These are phyloP conservation scores for Suillus fuscotomentosus DNA, from an alignment of 768 basidiomycete genomes.

Conservation along the genomic window DNA sequence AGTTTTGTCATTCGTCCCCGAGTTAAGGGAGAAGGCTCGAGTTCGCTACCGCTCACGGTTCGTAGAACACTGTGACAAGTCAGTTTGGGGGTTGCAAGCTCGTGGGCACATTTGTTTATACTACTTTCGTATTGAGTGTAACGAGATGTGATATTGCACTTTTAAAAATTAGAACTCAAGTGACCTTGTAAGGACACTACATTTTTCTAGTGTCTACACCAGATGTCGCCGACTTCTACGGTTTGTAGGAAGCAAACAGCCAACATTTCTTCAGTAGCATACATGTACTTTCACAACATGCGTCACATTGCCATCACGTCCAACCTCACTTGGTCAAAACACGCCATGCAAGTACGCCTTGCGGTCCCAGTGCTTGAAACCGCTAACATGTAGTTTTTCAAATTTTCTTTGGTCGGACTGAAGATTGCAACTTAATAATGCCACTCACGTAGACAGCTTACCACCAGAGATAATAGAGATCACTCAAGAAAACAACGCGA, in stretches of 20 bases:
- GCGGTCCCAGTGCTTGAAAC: background rate
- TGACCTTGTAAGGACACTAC: background rate
- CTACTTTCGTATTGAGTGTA: background rate
- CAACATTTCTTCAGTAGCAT: background rate
- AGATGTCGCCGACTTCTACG: background rate
- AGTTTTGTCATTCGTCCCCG: conserved; percentile 66
- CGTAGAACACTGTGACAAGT: conserved; percentile 22
- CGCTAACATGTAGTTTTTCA: background rate
- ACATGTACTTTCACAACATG: background rate
- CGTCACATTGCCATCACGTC: background rate
- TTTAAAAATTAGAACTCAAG: background rate
- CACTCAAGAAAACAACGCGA: background rate
- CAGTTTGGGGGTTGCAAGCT: background rate
- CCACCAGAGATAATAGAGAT: background rate
- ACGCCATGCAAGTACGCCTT: no score
- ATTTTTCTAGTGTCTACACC: background rate
- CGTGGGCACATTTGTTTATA: background rate
- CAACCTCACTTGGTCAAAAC: no score
- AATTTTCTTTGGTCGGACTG: background rate
- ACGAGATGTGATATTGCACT: background rate
- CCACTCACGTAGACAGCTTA: background rate
- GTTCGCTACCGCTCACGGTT: conserved; percentile 56
- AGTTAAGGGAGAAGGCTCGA: conserved; percentile 48
- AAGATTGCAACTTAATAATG: background rate
- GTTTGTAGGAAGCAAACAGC: background rate